Evolutionary conservation across 2,329 filamentous ascomycete species (phyloP).

Genomic region (Trichoderma koningii): DNA sequence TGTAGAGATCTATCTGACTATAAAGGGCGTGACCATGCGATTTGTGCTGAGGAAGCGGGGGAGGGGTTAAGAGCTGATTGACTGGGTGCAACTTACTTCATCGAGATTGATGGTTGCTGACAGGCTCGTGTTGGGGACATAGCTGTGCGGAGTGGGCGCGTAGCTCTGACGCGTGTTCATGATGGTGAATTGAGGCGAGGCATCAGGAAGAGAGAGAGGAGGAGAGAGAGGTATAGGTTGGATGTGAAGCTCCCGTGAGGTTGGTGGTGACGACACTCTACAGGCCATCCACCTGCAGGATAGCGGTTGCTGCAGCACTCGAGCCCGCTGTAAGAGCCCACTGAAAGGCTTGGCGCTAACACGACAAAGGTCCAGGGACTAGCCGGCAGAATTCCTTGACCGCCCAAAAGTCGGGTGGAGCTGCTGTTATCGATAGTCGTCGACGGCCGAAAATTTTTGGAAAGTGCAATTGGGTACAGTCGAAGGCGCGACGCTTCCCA

Average conservation of each 20-base stretch:
- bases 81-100: constrained; percentile 59
- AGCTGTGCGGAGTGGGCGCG: constrained; percentile 87
- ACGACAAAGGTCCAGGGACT: too few species aligned
- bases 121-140: constrained; percentile 79
- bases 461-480: constrained; percentile 2
- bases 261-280: constrained; percentile 13
- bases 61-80: not conserved
- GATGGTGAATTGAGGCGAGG: constrained; percentile 36
- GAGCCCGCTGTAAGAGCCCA: not conserved
- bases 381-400: constrained; percentile 41
- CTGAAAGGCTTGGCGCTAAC: not conserved
- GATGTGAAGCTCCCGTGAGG: constrained; percentile 1
- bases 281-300: constrained; percentile 15
- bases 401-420: constrained; percentile 33
- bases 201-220: constrained; percentile 33
- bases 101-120: constrained; percentile 92
- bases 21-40: not conserved
- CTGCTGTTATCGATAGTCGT: constrained; percentile 43
- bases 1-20: not conserved
- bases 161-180: constrained; percentile 70
- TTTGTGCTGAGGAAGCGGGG: not conserved
- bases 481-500: constrained; percentile 17
- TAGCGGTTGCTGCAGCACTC: constrained; percentile 6
- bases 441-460: constrained; percentile 40
- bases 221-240: not conserved